These are phyloP conservation scores for Aspergillus cejpii DNA, from an alignment of 2,329 filamentous ascomycete genomes.

Conservation along the genomic window DNA sequence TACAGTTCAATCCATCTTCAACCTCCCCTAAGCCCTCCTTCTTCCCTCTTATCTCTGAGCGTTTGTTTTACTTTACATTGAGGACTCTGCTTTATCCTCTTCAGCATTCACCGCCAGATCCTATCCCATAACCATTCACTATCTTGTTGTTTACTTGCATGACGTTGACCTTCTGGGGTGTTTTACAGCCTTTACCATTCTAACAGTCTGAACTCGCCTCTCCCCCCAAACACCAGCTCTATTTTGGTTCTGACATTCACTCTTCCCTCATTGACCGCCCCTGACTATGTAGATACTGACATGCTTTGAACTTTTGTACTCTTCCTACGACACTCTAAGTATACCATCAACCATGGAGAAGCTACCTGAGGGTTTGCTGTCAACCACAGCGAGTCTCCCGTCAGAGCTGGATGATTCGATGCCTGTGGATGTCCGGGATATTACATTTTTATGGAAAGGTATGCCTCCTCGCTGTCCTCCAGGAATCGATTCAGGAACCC, in stretches of 20 bases:
- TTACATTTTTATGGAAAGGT: conserved; percentile 48
- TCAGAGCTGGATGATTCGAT: conserved; percentile 34
- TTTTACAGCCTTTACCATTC: no score
- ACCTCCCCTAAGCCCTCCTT: neutral
- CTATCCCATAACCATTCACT: neutral
- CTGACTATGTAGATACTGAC: neutral
- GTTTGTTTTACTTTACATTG: neutral
- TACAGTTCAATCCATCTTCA: neutral
- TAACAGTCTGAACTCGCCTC: neutral
- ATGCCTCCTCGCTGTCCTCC: conserved; percentile 13
- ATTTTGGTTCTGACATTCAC: neutral
- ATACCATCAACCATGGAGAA: conserved; percentile 28
- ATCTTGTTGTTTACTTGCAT: neutral
- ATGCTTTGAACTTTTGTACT: neutral
- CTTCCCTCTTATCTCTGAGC: neutral
- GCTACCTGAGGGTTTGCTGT: conserved; percentile 40
- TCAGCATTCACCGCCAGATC: neutral
- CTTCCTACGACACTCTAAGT: neutral
- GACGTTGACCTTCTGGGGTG: neutral
- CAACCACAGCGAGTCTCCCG: conserved; percentile 33
- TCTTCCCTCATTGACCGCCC: neutral
- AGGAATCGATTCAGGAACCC: neutral
- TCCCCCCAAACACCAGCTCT: neutral
- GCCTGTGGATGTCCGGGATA: conserved; percentile 35
- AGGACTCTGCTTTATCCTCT: neutral